Percentiles rank a stretch among this genome's conserved stretches.
These are phyloP conservation scores for Taphrina deformans DNA, from an alignment of 1,139 yeast species.

Conservation along the genomic window DNA sequence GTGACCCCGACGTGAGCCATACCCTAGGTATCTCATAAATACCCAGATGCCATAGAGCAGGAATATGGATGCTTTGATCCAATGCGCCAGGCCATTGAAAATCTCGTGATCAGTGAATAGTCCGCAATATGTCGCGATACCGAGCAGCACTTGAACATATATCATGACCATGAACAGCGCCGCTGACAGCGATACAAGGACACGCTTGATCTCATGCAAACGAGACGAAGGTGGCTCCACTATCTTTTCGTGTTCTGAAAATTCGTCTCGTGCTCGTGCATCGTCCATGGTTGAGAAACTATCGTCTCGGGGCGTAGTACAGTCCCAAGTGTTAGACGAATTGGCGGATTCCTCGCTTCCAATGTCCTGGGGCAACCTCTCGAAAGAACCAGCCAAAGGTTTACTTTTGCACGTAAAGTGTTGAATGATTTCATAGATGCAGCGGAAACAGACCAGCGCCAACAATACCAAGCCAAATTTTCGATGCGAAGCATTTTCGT, in stretches of 20 bases:
- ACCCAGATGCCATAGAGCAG: slow-evolving; percentile 71
- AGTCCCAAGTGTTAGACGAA: background rate
- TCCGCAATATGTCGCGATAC: slow-evolving; percentile 69
- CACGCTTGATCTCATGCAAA: background rate
- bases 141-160: slow-evolving; percentile 64
- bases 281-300: background rate
- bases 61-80: slow-evolving; percentile 93
- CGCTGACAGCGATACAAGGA: slow-evolving; percentile 51
- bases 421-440: background rate
- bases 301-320: slow-evolving; percentile 1
- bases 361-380: background rate
- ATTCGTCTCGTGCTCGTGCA: background rate
- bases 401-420: background rate
- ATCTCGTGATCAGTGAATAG: slow-evolving; percentile 67
- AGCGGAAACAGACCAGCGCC: slow-evolving; percentile 20
- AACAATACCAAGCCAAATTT: slow-evolving; percentile 48
- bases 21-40: slow-evolving; percentile 83
- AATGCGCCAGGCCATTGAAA: slow-evolving; percentile 86
- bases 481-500: slow-evolving; percentile 74
- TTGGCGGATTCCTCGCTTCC: background rate
- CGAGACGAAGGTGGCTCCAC: background rate
- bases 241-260: background rate
- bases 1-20: slow-evolving; percentile 72
- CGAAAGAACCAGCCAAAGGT: background rate
- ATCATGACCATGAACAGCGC: slow-evolving; percentile 64